These are phyloP conservation scores for Aurinia saxatilis DNA, from an alignment of 345 rosid species.

Conservation along the genomic window DNA sequence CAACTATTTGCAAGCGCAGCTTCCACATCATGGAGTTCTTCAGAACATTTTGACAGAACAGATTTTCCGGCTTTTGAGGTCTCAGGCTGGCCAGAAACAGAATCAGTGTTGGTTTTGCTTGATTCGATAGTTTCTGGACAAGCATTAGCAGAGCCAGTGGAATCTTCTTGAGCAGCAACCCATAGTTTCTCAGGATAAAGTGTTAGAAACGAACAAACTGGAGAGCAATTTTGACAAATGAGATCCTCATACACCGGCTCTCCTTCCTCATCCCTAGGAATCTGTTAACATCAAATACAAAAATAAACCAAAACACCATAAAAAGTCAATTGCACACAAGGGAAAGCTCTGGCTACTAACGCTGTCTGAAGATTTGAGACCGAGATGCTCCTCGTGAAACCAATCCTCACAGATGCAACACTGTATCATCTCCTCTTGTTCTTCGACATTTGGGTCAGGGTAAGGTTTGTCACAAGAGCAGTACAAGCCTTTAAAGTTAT, in stretches of 20 bases:
- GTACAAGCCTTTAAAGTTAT: slow-evolving; percentile 84
- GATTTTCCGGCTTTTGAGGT: slow-evolving; percentile 21
- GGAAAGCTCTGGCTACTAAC: slow-evolving; percentile 30
- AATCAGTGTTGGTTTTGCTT: slow-evolving; percentile 31
- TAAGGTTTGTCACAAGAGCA: slow-evolving; percentile 78
- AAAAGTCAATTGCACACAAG: not conserved
- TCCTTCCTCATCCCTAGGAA: slow-evolving; percentile 85
- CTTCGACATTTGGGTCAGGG: slow-evolving; percentile 88
- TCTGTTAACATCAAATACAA: slow-evolving; percentile 33
- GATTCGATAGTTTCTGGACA: slow-evolving; percentile 46
- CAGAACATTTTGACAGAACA: slow-evolving; percentile 42
- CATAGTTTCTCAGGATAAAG: slow-evolving; percentile 55
- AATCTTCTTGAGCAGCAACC: slow-evolving; percentile 36
- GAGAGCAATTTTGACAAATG: slow-evolving; percentile 71
- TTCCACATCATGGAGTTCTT: slow-evolving; percentile 25
- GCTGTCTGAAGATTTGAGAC: slow-evolving; percentile 51
- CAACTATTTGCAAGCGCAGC: slow-evolving; percentile 26
- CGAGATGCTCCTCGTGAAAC: slow-evolving; percentile 95
- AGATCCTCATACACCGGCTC: slow-evolving; percentile 84
- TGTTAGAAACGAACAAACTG: slow-evolving; percentile 56
- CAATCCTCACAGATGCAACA: slow-evolving; percentile 96
- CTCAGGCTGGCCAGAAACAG: slow-evolving; percentile 37
- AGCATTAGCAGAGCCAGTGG: slow-evolving; percentile 21
- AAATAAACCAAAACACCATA: not conserved
- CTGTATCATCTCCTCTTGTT: slow-evolving; percentile 94